Evolutionary conservation across 1,284 basidiomycete species (phyloP).

Genomic region (Rhodotorula sp.): DNA sequence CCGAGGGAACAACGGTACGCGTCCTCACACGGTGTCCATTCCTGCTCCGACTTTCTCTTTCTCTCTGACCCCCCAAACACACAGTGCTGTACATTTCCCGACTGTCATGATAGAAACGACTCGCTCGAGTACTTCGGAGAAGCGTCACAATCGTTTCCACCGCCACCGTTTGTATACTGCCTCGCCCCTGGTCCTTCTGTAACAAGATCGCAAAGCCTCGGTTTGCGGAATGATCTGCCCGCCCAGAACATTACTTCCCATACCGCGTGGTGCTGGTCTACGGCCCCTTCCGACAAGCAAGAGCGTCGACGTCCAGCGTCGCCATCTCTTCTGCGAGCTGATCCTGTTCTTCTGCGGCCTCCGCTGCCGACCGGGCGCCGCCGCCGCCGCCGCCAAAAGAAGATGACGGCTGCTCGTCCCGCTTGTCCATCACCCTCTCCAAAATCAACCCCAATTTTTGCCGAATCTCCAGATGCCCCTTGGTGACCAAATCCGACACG

Average conservation of each 20-base stretch:
- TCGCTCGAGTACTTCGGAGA: no score
- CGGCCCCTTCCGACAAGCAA: no score
- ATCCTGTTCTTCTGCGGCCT: neutral
- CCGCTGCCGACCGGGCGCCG: neutral
- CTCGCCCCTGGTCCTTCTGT: neutral
- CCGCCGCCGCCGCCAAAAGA: neutral
- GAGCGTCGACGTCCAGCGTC: neutral
- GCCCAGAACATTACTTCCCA: no score
- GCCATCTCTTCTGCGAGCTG: neutral
- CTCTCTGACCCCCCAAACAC: neutral
- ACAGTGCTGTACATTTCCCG: conserved; percentile 17
- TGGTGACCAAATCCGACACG: conserved; percentile 43
- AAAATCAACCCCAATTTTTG: conserved; percentile 19
- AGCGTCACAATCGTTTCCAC: no score
- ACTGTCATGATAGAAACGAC: neutral
- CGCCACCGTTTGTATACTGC: neutral
- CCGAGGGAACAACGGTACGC: conserved; percentile 86
- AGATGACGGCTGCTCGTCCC: conserved; percentile 5
- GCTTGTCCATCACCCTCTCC: conserved; percentile 9
- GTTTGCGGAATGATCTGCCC: no score
- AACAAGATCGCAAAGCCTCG: no score
- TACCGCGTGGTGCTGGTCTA: no score
- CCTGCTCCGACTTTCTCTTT: neutral
- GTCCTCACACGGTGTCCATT: neutral
- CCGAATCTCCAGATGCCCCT: conserved; percentile 29